These are phyloP conservation scores for Cucurbita pepo DNA, from an alignment of 306 rosid species.

Conservation along the genomic window DNA sequence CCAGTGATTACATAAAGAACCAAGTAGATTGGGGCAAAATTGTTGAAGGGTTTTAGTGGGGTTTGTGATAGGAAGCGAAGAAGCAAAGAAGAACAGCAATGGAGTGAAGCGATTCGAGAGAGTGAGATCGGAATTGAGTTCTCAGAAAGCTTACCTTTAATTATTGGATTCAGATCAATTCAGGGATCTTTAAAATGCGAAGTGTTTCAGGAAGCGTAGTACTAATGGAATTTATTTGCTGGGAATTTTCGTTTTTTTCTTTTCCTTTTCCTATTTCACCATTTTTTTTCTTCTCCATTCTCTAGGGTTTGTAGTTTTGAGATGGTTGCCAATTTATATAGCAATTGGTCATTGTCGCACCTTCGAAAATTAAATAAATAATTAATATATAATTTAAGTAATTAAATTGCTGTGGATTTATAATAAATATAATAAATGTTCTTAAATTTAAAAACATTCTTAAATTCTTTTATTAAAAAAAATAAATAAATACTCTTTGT, in stretches of 20 bases:
- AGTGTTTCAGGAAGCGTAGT: neutral
- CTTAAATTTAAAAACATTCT: too few relatives aligned
- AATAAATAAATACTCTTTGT: too few relatives aligned
- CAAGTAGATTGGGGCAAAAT: neutral
- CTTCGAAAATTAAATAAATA: neutral
- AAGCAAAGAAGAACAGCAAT: neutral
- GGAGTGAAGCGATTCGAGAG: neutral
- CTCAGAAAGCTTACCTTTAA: slow-evolving; percentile 20
- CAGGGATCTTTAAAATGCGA: slow-evolving; percentile 13
- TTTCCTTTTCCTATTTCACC: neutral
- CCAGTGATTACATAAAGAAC: neutral
- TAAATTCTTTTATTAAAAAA: too few relatives aligned
- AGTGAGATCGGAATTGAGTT: slow-evolving; percentile 1
- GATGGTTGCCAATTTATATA: neutral
- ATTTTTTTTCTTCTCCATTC: neutral
- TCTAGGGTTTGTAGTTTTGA: slow-evolving; percentile 8
- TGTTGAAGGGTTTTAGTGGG: neutral
- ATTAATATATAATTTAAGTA: neutral
- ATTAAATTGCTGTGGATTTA: too few relatives aligned
- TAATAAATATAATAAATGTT: too few relatives aligned
- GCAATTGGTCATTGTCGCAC: neutral
- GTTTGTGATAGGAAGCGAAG: neutral
- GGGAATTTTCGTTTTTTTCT: slow-evolving; percentile 1
- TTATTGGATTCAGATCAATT: slow-evolving; percentile 19
- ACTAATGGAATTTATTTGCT: neutral